A percentile compares a stretch with the other conserved stretches of the same genome.
Conservation (phyloP, 441 rosid species). For the Raphanus hybrid region DNA sequence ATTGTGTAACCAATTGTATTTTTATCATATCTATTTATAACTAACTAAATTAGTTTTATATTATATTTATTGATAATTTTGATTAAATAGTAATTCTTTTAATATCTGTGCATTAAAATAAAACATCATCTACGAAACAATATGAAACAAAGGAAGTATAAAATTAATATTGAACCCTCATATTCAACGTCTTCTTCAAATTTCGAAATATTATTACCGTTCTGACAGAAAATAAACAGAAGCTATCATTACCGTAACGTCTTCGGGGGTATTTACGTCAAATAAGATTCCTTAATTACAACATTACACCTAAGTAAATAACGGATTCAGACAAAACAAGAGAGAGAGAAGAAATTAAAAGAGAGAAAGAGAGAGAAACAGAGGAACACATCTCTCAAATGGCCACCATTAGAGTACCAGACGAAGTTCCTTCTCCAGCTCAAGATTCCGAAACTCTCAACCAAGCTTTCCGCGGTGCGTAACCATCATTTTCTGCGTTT, state of each 20-base stretch:
- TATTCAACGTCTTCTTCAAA: too few relatives aligned
- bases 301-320: constrained; percentile 6
- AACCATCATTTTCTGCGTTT: neutral
- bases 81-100: too few relatives aligned
- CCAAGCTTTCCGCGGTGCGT: constrained; percentile 70
- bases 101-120: too few relatives aligned
- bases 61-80: too few relatives aligned
- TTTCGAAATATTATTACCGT: neutral
- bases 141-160: too few relatives aligned
- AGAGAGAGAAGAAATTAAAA: constrained; percentile 10
- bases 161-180: neutral
- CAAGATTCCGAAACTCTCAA: constrained; percentile 64
- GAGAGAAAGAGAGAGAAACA: neutral
- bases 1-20: too few relatives aligned
- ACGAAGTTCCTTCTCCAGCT: constrained; percentile 70
- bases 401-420: constrained; percentile 70
- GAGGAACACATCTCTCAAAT: constrained; percentile 40
- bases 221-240: neutral
- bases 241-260: constrained; percentile 22
- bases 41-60: too few relatives aligned
- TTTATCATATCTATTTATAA: too few relatives aligned
- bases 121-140: too few relatives aligned
- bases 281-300: neutral
- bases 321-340: constrained; percentile 11
- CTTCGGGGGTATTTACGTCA: constrained; percentile 24